phyloP scores from a whole-genome alignment of 2,329 filamentous ascomycete species.

The Scedosporium dehoogii region DNA sequence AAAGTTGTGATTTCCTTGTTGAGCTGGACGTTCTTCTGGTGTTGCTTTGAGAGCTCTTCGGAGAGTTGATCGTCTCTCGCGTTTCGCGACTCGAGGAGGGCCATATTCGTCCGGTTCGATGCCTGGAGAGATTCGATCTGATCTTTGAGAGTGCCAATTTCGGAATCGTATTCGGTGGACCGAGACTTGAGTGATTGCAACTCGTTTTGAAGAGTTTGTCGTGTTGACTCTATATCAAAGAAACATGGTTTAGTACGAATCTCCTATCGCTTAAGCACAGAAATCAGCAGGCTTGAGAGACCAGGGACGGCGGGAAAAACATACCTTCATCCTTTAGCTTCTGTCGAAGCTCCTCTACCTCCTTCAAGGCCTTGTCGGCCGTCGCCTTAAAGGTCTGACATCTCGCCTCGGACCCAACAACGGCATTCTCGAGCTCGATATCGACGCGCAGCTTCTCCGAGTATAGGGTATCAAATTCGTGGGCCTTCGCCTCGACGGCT shows the following conservation, averaged over 20 bases:
- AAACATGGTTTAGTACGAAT: neutral
- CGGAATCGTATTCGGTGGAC: slow-evolving; percentile 62
- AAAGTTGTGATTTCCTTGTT: slow-evolving; percentile 72
- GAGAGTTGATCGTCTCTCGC: slow-evolving; percentile 76
- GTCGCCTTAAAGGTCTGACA: slow-evolving; percentile 72
- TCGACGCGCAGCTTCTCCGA: slow-evolving; percentile 83
- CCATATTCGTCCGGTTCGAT: slow-evolving; percentile 83
- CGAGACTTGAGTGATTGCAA: slow-evolving; percentile 69
- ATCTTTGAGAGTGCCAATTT: slow-evolving; percentile 66
- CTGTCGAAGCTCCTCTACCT: slow-evolving; percentile 70
- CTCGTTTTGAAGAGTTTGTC: slow-evolving; percentile 70
- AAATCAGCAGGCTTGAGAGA: neutral
- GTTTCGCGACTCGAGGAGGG: slow-evolving; percentile 82
- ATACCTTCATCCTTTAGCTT: slow-evolving; percentile 77
- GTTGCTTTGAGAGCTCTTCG: slow-evolving; percentile 77
- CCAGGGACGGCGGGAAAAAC: slow-evolving; percentile 12
- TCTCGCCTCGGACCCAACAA: slow-evolving; percentile 74
- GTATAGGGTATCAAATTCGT: slow-evolving; percentile 70
- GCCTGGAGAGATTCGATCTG: slow-evolving; percentile 82
- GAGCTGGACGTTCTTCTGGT: slow-evolving; percentile 77
- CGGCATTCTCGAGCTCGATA: slow-evolving; percentile 86
- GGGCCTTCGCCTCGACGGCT: slow-evolving; percentile 67
- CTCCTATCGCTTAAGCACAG: neutral
- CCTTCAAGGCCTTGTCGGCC: slow-evolving; percentile 73
- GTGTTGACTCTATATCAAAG: slow-evolving; percentile 54